Percentiles rank a stretch among this genome's conserved stretches.
Evolutionary conservation across 495 filamentous ascomycete genomes (phyloP).

Genomic region (Lasiosphaeria miniovina): DNA sequence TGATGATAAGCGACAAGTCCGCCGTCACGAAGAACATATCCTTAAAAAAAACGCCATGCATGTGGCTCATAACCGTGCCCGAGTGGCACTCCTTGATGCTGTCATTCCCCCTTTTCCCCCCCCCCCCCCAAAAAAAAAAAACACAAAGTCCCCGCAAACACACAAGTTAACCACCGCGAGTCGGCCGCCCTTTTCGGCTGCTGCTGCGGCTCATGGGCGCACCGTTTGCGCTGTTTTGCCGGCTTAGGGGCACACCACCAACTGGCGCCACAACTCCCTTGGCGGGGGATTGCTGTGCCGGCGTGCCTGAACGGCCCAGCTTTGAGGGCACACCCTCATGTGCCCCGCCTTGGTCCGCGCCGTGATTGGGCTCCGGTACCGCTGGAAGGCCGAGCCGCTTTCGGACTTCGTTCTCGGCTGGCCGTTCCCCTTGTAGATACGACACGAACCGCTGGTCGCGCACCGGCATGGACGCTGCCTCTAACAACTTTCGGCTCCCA

Average conservation of each 20-base stretch:
- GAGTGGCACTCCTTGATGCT: background rate
- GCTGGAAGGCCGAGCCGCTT: constrained; percentile 41
- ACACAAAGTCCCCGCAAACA: background rate
- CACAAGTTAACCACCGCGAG: constrained; percentile 21
- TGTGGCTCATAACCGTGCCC: too few relatives aligned
- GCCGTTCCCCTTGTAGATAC: constrained; percentile 40
- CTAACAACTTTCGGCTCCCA: constrained; percentile 43
- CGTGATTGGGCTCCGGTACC: constrained; percentile 24
- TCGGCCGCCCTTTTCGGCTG: constrained; percentile 33
- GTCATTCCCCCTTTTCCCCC: background rate
- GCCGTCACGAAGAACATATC: too few relatives aligned
- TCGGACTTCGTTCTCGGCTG: constrained; percentile 42
- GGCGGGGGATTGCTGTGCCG: constrained; percentile 23
- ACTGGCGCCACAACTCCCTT: constrained; percentile 21
- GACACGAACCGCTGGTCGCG: constrained; percentile 35
- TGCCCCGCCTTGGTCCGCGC: constrained; percentile 4
- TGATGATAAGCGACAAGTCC: too few relatives aligned
- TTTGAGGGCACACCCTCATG: constrained; percentile 28
- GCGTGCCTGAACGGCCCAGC: constrained; percentile 27
- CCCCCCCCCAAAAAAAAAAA: background rate
- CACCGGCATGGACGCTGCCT: constrained; percentile 39
- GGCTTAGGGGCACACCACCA: constrained; percentile 47
- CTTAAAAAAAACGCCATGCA: too few relatives aligned
- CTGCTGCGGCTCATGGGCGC: constrained; percentile 49
- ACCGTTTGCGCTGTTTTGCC: constrained; percentile 48